A percentile compares a stretch with the other conserved stretches of the same genome.
These are phyloP conservation scores for Alternaria hordeiaustralica DNA, from an alignment of 2,329 filamentous ascomycete genomes.

Conservation along the genomic window DNA sequence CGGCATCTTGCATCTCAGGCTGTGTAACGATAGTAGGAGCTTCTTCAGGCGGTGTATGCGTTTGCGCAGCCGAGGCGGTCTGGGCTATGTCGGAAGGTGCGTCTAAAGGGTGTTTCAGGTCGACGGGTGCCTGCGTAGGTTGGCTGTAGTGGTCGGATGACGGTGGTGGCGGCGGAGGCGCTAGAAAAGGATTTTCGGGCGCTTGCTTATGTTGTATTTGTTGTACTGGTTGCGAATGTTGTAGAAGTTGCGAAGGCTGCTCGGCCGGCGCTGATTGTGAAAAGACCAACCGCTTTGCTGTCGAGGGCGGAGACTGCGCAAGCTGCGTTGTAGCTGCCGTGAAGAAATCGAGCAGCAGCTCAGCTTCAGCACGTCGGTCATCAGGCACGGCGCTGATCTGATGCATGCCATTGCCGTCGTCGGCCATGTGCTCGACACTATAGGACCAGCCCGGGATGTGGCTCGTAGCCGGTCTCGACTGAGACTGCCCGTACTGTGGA, in stretches of 20 bases:
- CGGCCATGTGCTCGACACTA: conserved; percentile 49
- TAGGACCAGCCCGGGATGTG: conserved; percentile 51
- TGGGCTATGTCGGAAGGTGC: conserved; percentile 7
- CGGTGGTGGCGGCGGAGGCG: conserved; percentile 9
- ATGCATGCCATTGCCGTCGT: conserved; percentile 43
- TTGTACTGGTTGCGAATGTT: background rate
- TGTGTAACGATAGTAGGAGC: conserved; percentile 13
- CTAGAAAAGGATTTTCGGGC: conserved; percentile 15
- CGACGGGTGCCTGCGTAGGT: conserved; percentile 19
- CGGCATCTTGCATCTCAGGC: conserved; percentile 17
- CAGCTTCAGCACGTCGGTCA: conserved; percentile 52
- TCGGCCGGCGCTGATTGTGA: conserved; percentile 24
- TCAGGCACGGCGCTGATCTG: conserved; percentile 41
- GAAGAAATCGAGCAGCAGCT: conserved; percentile 54
- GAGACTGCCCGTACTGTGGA: conserved; percentile 44
- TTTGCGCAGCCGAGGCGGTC: conserved; percentile 38
- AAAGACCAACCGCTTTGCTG: conserved; percentile 38
- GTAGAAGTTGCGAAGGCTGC: conserved; percentile 1
- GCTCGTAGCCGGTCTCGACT: conserved; percentile 56
- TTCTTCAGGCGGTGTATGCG: conserved; percentile 52
- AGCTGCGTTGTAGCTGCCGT: conserved; percentile 35
- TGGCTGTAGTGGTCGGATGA: conserved; percentile 10
- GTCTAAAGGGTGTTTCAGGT: conserved; percentile 23
- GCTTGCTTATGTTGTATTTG: conserved; percentile 14
- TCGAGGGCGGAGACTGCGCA: conserved; percentile 35